Evolutionary conservation across 83 land plant genomes (phyloP).

Genomic region (Thuja plicata): DNA sequence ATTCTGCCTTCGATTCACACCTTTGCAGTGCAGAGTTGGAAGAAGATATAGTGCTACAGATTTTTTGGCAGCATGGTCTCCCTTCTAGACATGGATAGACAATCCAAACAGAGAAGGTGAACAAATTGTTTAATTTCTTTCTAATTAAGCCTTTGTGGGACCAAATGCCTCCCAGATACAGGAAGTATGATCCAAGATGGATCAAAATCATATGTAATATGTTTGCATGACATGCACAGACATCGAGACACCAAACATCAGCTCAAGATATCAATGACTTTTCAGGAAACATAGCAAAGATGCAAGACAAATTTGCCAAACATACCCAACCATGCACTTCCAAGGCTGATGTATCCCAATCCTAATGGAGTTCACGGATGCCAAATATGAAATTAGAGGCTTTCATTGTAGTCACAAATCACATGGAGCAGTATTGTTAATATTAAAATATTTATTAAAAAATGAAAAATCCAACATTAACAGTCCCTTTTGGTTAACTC

Average conservation of each 20-base stretch:
- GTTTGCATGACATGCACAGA: not conserved
- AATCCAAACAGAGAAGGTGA: not conserved
- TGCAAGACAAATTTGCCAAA: not conserved
- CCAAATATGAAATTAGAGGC: too few relatives aligned
- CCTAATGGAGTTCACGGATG: too few relatives aligned
- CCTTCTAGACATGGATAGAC: not conserved
- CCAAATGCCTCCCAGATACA: not conserved
- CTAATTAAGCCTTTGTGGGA: not conserved
- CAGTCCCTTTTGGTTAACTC: too few relatives aligned
- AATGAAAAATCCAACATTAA: too few relatives aligned
- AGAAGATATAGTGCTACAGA: not conserved
- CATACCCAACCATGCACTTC: not conserved
- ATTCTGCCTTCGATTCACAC: not conserved
- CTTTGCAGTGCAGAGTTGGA: not conserved
- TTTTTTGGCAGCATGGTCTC: not conserved
- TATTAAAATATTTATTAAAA: too few relatives aligned
- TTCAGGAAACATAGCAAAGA: not conserved
- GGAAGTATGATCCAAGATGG: not conserved
- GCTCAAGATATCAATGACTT: not conserved
- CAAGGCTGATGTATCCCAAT: too few relatives aligned
- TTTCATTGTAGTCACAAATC: too few relatives aligned
- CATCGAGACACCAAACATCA: not conserved
- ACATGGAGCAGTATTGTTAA: too few relatives aligned
- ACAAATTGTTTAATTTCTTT: not conserved
- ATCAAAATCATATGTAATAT: not conserved